Conservation (phyloP, 2,329 filamentous ascomycete genomes). For the Ophiosphaerella herpotricha region DNA sequence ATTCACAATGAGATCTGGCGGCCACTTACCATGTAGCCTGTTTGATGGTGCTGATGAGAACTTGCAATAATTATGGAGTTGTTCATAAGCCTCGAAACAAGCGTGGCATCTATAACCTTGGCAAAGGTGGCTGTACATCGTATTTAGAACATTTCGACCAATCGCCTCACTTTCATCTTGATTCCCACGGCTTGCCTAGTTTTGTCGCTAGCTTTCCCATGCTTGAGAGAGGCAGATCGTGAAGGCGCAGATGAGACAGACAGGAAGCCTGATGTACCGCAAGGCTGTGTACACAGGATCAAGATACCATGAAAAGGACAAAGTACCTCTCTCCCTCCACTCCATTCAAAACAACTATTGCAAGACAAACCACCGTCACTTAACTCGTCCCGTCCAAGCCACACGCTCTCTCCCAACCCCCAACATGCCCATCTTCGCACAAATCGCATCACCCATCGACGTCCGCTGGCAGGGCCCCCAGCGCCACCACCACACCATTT, state of each 20-base stretch:
- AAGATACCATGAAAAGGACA: background rate
- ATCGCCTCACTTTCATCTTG: background rate
- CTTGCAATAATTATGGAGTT: no score
- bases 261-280: background rate
- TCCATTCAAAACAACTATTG: background rate
- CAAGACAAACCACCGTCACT: background rate
- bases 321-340: background rate
- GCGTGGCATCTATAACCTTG: background rate
- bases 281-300: slow-evolving; percentile 5
- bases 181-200: background rate
- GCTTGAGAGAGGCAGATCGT: background rate
- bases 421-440: slow-evolving; percentile 8
- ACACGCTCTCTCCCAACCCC: background rate
- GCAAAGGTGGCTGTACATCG: slow-evolving; percentile 8
- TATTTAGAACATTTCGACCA: background rate
- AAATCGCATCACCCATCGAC: slow-evolving; percentile 6
- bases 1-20: background rate
- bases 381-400: background rate
- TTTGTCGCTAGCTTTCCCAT: background rate
- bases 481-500: slow-evolving; percentile 13
- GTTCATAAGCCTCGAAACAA: no score
- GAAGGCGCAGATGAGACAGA: background rate
- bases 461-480: slow-evolving; percentile 13
- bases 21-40: no score
- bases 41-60: no score